Conservation (phyloP, 2,329 filamentous ascomycete species). For the Fusarium pseudocircinatum region DNA sequence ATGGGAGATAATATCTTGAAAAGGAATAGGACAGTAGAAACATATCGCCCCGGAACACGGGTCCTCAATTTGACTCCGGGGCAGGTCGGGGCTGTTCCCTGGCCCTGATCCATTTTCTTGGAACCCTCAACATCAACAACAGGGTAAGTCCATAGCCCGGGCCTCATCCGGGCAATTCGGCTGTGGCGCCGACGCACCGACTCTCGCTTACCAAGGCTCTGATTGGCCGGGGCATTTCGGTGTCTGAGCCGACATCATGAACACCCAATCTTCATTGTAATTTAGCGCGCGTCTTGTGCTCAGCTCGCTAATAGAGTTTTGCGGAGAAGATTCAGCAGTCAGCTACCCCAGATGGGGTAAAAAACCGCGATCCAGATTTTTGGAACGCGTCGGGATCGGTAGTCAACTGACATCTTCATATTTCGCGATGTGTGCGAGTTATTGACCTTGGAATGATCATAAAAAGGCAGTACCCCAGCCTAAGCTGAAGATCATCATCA, state of each 20-base stretch:
- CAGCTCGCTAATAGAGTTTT: not conserved
- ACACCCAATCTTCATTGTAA: not conserved
- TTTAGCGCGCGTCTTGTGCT: not conserved
- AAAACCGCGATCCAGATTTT: not conserved
- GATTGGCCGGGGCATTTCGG: not conserved
- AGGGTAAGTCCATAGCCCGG: not conserved
- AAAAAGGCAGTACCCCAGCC: not conserved
- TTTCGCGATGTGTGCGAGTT: not conserved
- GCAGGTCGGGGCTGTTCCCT: not conserved
- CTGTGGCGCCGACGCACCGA: not conserved
- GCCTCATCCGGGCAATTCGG: not conserved
- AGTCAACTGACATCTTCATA: not conserved
- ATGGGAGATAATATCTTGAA: not conserved
- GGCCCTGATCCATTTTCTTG: not conserved
- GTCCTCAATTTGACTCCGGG: not conserved
- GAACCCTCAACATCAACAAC: not conserved
- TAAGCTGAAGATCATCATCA: not conserved
- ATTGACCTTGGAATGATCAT: not conserved
- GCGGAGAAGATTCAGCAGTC: not conserved
- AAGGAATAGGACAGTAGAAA: not conserved
- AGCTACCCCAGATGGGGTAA: not conserved
- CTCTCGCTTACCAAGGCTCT: not conserved
- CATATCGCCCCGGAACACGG: not conserved
- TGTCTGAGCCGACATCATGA: not conserved
- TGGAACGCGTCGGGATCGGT: not conserved